phyloP scores from a whole-genome alignment of 1,284 basidiomycete species.

The Malassezia japonica region DNA sequence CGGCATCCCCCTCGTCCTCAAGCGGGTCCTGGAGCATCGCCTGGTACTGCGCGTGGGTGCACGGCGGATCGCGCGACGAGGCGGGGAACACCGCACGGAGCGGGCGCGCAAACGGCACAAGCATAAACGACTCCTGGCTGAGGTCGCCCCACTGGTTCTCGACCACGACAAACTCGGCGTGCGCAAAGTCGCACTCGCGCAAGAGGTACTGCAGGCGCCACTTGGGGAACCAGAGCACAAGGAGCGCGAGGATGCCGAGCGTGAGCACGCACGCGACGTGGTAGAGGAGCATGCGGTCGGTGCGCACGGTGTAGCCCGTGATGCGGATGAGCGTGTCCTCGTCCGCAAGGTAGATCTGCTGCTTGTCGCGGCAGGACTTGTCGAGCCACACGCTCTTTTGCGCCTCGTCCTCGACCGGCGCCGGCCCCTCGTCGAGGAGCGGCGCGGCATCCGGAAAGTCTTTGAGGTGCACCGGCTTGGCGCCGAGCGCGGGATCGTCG shows the following conservation, averaged over 20 bases:
- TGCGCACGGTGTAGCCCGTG: constrained; percentile 70
- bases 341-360: constrained; percentile 77
- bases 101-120: constrained; percentile 41
- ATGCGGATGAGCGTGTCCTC: constrained; percentile 84
- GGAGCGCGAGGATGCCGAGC: constrained; percentile 66
- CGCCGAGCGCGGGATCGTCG: constrained; percentile 16
- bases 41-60: constrained; percentile 39
- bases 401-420: constrained; percentile 12
- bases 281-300: constrained; percentile 64
- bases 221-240: constrained; percentile 86
- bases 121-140: constrained; percentile 24
- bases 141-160: constrained; percentile 55
- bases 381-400: constrained; percentile 27
- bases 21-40: constrained; percentile 15
- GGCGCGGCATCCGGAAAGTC: constrained; percentile 15
- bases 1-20: constrained; percentile 20
- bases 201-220: constrained; percentile 83
- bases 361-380: constrained; percentile 52
- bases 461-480: constrained; percentile 12
- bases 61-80: constrained; percentile 38
- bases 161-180: constrained; percentile 66
- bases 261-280: constrained; percentile 61
- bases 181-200: constrained; percentile 69
- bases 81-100: constrained; percentile 42
- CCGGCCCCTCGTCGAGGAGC: constrained; percentile 7